Evolutionary conservation across 108 stramenopile genomes (phyloP).

Genomic region (Aurantiochytrium sp.): DNA sequence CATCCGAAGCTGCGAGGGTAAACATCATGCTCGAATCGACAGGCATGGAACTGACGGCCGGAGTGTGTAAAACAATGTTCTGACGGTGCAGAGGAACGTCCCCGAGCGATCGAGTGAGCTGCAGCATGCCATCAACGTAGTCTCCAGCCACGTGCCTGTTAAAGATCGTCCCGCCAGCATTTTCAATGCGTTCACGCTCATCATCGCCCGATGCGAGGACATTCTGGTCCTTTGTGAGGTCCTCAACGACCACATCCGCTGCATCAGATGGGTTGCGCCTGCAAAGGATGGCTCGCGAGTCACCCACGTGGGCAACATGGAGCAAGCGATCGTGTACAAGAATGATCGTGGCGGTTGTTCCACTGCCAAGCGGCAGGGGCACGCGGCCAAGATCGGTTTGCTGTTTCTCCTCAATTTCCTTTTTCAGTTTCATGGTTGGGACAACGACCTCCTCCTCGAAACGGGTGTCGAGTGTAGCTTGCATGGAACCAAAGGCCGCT

Average conservation of each 20-base stretch:
- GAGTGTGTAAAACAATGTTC: neutral
- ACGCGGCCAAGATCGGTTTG: neutral
- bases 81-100: conserved; percentile 9
- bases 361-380: neutral
- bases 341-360: neutral
- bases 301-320: neutral
- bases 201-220: neutral
- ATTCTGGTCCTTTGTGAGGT: neutral
- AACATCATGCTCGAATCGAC: neutral
- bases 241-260: neutral
- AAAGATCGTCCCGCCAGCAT: conserved; percentile 2
- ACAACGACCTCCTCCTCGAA: neutral
- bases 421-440: neutral
- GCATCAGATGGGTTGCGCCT: neutral
- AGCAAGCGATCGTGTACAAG: neutral
- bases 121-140: neutral
- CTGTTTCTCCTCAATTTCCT: neutral
- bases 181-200: neutral
- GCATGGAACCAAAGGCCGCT: neutral
- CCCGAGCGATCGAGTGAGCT: neutral
- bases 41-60: neutral
- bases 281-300: conserved; percentile 1
- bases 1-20: neutral
- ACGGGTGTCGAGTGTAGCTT: neutral
- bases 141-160: neutral